Base-by-base conservation (phyloP, 441 rosid species). In the Daphne laureola region DNA sequence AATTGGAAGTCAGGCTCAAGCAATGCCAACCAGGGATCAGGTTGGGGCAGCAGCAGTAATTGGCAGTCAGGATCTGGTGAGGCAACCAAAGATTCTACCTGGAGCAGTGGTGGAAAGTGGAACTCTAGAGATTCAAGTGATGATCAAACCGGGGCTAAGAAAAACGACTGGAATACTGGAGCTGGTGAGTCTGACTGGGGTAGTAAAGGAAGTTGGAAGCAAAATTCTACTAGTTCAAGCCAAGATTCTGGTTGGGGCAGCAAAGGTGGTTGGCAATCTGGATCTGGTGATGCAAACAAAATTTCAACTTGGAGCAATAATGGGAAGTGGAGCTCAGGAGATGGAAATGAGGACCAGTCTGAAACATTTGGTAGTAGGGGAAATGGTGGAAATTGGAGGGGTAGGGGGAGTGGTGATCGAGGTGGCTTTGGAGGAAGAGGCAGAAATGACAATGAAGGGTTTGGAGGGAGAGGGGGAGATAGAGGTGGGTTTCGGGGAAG, bases 311-410 rank as follows among this genome's bases (percentile, higher is more conserved):
- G 62, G 62, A 46, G 55, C 46, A 49, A 54, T 27, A 44, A 55
- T 45, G 18, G 61, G 6, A 66, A 53, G 50, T 81, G 81, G 75
- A 75, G 49, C 43, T 66, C 70, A 5, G 73, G 68, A 55, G 26
- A 50, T 26, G 59, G 54, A 48, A 57, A 65, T 52, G 70, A 63
- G 36, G 67, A 54, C 44, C 73, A 49, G 49, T 50, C 50, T n/a
- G 67, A 59, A 21, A 45, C 62, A 43, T 64, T 50, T 63, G 58
- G 53, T 69, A 62, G 58, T 57, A 69, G 62, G 58, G 75, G 53
- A 51, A 66, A 66, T 12, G 62, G 79, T 55, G 81, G 83, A 49
- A 70, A 54, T 46, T 73, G 78, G 73, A 65, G 85, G 67, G 73
- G 77, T 55, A 72, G 77, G n/a, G 73, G 61, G 43, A 68, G 63